phyloP scores from a whole-genome alignment of 179 eudicot species.

The Camellia oleifera region DNA sequence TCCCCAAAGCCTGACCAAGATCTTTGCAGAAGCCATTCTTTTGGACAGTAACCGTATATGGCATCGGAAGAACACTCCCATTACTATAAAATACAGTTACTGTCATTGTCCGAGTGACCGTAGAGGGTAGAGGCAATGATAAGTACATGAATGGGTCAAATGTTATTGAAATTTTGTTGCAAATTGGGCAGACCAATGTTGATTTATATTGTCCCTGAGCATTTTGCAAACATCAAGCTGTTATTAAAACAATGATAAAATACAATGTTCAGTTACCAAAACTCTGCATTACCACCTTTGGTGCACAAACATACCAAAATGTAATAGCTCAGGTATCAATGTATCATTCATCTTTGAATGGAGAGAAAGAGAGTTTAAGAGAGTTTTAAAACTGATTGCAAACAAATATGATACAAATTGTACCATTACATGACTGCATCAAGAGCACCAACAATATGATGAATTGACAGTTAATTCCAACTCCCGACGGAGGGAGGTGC shows the following conservation, averaged over 20 bases:
- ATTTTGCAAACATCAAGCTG: conserved; percentile 7
- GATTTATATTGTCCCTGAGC: conserved; percentile 98
- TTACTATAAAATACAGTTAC: conserved; percentile 74
- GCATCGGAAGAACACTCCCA: conserved; percentile 90
- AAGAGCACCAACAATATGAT: neutral
- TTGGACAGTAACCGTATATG: conserved; percentile 74
- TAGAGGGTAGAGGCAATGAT: conserved; percentile 91
- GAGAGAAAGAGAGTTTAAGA: neutral
- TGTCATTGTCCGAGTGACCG: conserved; percentile 73
- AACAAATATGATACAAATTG: neutral
- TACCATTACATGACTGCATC: neutral
- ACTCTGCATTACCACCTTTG: neutral
- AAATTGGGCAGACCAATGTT: conserved; percentile 88
- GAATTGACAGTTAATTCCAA: neutral
- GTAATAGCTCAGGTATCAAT: neutral
- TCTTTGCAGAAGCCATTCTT: conserved; percentile 79
- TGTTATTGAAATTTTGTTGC: conserved; percentile 81
- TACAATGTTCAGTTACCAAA: neutral
- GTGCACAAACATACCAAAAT: neutral
- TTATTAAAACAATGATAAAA: neutral
- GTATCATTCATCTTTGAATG: neutral
- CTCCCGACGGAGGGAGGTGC: neutral
- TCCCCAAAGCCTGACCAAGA: conserved; percentile 64
- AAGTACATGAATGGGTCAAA: conserved; percentile 99
- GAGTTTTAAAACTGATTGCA: neutral